Conservation (phyloP, 768 basidiomycete genomes). For the Podaxis pistillaris region DNA sequence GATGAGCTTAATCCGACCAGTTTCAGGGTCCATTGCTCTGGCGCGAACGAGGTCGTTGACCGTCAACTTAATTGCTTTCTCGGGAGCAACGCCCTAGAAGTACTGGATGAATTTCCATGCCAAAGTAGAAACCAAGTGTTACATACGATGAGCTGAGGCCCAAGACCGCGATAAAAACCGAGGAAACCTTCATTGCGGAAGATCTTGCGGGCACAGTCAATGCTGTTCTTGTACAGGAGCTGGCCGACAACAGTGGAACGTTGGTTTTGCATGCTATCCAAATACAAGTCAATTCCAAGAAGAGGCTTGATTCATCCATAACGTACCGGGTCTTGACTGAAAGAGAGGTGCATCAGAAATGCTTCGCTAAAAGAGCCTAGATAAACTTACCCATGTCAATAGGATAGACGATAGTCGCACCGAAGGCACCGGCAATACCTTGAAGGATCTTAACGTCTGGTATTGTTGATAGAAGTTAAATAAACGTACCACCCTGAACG, state of each 20-base stretch:
- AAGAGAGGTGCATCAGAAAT: constrained; percentile 16
- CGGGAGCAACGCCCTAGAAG: constrained; percentile 85
- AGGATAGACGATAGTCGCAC: constrained; percentile 97
- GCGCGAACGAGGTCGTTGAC: constrained; percentile 90
- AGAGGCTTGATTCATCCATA: not conserved
- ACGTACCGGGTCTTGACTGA: constrained; percentile 75
- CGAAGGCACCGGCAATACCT: constrained; percentile 91
- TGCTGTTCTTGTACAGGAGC: constrained; percentile 92
- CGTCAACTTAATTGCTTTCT: constrained; percentile 97
- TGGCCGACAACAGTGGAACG: constrained; percentile 96
- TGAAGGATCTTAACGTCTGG: constrained; percentile 19
- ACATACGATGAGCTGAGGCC: constrained; percentile 87
- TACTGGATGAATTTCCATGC: not conserved
- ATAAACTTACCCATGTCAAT: constrained; percentile 80
- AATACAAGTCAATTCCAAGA: not conserved
- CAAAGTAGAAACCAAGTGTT: not conserved
- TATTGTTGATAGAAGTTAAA: not conserved
- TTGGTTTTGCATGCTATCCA: constrained; percentile 90
- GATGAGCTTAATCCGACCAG: constrained; percentile 86
- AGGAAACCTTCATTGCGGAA: constrained; percentile 89
- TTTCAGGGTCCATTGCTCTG: constrained; percentile 89
- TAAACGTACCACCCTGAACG: constrained; percentile 66
- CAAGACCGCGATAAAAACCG: constrained; percentile 97
- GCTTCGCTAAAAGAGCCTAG: not conserved
- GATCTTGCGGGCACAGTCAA: constrained; percentile 93